A percentile compares a stretch with the other conserved stretches of the same genome.
Conservation (phyloP, 208 protist genomes). For the Willaertia magna region DNA sequence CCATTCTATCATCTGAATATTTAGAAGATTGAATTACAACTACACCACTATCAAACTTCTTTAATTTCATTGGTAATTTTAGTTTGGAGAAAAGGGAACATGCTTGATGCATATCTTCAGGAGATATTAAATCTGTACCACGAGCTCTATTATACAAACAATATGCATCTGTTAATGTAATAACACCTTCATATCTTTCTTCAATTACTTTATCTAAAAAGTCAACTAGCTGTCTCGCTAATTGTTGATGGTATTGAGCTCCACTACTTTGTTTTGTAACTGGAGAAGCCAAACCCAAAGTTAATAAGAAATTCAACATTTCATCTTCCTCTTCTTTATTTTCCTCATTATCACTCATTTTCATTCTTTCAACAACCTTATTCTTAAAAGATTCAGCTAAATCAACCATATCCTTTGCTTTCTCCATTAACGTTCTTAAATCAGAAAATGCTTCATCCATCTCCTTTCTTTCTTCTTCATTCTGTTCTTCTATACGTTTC, state of each 20-base stretch:
- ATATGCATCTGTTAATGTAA: conserved; percentile 23
- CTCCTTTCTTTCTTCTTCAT: background rate
- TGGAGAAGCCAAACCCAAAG: background rate
- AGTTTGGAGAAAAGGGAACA: conserved; percentile 18
- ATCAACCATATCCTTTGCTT: conserved; percentile 5
- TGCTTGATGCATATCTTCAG: conserved; percentile 23
- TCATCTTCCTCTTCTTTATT: background rate
- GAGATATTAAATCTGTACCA: conserved; percentile 26
- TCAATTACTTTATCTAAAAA: background rate
- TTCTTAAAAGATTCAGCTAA: background rate
- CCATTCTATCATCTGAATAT: background rate
- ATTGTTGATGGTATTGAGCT: background rate
- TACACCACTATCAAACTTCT: conserved; percentile 16
- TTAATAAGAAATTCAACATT: background rate
- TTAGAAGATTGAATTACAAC: conserved; percentile 7
- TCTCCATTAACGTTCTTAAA: conserved; percentile 1
- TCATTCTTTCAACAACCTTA: background rate
- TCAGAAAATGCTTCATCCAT: background rate
- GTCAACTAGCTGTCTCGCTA: background rate
- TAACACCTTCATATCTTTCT: background rate
- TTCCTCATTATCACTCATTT: background rate
- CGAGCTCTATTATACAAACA: conserved; percentile 29
- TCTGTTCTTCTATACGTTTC: background rate
- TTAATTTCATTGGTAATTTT: background rate
- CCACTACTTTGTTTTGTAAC: background rate